Base-by-base conservation (phyloP, 2,329 filamentous ascomycete genomes). In the Trichoderma simmonsii region DNA sequence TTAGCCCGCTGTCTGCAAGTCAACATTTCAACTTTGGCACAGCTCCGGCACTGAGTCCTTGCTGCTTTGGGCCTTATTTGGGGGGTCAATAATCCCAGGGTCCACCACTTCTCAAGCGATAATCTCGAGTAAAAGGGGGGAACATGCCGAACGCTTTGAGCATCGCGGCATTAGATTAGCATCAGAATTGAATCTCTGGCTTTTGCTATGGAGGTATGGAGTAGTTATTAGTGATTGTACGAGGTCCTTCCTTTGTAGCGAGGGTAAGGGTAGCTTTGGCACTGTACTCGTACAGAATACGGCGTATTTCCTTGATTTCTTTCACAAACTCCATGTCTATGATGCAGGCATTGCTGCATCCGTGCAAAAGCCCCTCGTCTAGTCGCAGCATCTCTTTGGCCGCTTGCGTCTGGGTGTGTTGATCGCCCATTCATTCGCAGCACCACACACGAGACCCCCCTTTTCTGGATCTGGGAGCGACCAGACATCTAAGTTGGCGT, bases 401-500 rank as follows among this genome's bases (percentile, higher is more conserved):
- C 34, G 60, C 34, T 63, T 63, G 59, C 59, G 59, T 65, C 34
- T 36, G 43, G 18, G 43, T 21, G 43, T 30, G 66, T 32, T 51
- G 66, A 69, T 69, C 66, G 56, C 34, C 39, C 60, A 51, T 34
- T 34, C 32, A 34, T 59, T 61, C 66, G 66, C 64, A 67, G 28
- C 43, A 15, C 62, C 30, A 21, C 24, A 51, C 34, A 60, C 30
- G 36, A 34, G 32, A 60, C 54, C 66, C 66, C 65, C 56, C 36
- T 69, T 69, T 69, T 69, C 66, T 61, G 66, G 66, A 60, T 57
- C 54, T 69, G 54, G 66, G 61, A 39, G 36, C 36, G 36, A 18
- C 36, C 15, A 18, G 11, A 39, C 6, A 43, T 30, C n/a, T 51
- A 51, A 6, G 43, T 51, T 12, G 9, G 43, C 4, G 43, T 21